Percentiles rank a stretch among this genome's conserved stretches.
Evolutionary conservation across 2,329 filamentous ascomycete species (phyloP).

Genomic region (Botrytis paeoniae): DNA sequence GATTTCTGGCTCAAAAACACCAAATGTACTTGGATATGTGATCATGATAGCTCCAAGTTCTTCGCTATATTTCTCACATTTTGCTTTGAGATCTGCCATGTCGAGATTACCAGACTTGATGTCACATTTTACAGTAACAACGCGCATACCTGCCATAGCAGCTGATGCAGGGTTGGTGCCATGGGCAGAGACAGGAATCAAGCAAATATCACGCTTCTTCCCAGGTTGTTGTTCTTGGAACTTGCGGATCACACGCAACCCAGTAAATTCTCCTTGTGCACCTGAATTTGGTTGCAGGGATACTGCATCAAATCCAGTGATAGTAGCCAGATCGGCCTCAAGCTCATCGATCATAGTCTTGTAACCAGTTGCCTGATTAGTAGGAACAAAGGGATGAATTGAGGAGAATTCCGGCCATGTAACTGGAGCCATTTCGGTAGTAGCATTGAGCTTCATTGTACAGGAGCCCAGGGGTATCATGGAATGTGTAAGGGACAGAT

Average conservation of each 20-base stretch:
- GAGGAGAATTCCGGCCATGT: conserved; percentile 72
- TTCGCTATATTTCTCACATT: conserved; percentile 83
- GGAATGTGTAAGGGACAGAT: conserved; percentile 88
- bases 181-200: conserved; percentile 93
- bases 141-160: conserved; percentile 93
- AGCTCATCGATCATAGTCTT: conserved; percentile 66
- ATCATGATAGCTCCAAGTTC: conserved; percentile 93
- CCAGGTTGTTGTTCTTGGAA: conserved; percentile 68
- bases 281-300: conserved; percentile 95
- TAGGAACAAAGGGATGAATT: conserved; percentile 76
- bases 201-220: conserved; percentile 80
- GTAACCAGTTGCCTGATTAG: conserved; percentile 65
- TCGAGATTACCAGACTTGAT: conserved; percentile 84
- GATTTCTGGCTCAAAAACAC: conserved; percentile 88
- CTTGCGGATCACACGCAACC: conserved; percentile 81
- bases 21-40: conserved; percentile 92
- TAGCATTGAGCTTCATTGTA: conserved; percentile 97
- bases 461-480: conserved; percentile 98
- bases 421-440: conserved; percentile 87
- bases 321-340: conserved; percentile 71
- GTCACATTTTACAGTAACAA: conserved; percentile 90
- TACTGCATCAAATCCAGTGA: conserved; percentile 87
- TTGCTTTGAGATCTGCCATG: conserved; percentile 77
- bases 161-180: conserved; percentile 95
- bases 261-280: conserved; percentile 92